A percentile compares a stretch with the other conserved stretches of the same genome.
These are phyloP conservation scores for Hanseniaspora clermontiae DNA, from an alignment of 805 yeast species.

Conservation along the genomic window DNA sequence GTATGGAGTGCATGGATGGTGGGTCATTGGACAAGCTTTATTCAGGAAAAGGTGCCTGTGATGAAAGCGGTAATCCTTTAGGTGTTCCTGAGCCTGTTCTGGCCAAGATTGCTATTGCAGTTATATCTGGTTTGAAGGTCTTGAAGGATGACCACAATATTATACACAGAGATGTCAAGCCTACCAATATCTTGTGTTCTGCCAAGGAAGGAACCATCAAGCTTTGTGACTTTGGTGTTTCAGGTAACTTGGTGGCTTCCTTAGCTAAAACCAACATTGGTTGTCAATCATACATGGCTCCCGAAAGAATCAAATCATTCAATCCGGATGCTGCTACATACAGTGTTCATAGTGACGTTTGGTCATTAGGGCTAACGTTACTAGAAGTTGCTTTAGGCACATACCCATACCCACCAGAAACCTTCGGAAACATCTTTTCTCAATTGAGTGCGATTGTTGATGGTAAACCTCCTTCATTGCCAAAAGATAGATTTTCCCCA, in stretches of 20 bases:
- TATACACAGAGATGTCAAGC: constrained; percentile 93
- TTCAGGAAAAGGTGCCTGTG: constrained; percentile 29
- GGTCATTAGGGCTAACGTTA: constrained; percentile 84
- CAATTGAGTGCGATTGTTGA: constrained; percentile 95
- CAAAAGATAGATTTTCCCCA: constrained; percentile 46
- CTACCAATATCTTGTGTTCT: constrained; percentile 80
- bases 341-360: constrained; percentile 86
- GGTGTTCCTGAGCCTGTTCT: constrained; percentile 69
- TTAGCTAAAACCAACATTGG: constrained; percentile 93
- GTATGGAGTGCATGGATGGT: constrained; percentile 96
- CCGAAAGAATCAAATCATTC: constrained; percentile 73
- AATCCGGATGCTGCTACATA: constrained; percentile 69
- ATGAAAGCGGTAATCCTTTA: constrained; percentile 19
- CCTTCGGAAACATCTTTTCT: constrained; percentile 76
- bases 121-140: constrained; percentile 67
- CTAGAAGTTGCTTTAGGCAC: constrained; percentile 81
- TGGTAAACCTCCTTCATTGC: constrained; percentile 79
- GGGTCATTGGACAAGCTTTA: constrained; percentile 84
- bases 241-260: constrained; percentile 88
- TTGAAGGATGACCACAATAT: constrained; percentile 84
- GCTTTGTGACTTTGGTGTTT: constrained; percentile 90
- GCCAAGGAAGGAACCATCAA: constrained; percentile 70
- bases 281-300: constrained; percentile 98
- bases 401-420: constrained; percentile 95
- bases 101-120: constrained; percentile 68